Evolutionary conservation across 371 early-diverging fungal species (phyloP), one percentile per base, ranked within the genome.

Genomic region (Mucor indicus): DNA sequence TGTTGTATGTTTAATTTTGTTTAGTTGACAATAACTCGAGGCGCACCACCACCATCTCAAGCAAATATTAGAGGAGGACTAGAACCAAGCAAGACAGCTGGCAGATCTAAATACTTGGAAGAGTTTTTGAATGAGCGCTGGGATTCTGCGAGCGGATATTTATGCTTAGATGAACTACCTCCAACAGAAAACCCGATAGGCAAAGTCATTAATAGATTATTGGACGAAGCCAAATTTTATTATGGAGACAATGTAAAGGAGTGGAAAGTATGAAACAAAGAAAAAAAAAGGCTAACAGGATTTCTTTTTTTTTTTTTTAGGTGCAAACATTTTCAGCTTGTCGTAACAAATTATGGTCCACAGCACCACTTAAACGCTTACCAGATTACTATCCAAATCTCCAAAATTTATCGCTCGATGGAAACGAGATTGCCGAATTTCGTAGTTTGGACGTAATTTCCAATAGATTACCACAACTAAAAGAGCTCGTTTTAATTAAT

Each of bases 241-340:
- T 83, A 67, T 53, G 84, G 83, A 7, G 66, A 79, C 21, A n/a
- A 27, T 10, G 72, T 72, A 59, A 51, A 50, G 3, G 4, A 36
- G 30, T 5, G 3, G 24, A 19, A 15, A 13, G 21, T 19, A 32
- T 19, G 13, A 36, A 10, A 24, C 16, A 37, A 13, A 27, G 29
- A 27, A 11, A 27, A 11, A 27, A 11, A 27, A 11, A 27, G 29
- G 11, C 7, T 7, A 11, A 27, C 7, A 27, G 29, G 11, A 42
- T 15, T 16, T 16, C 7, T 44, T 11, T 37, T 19, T 45, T 15
- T 21, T 22, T n/a, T 22, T 17, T 40, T n/a, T 60, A 81, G 79
- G 40, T 84, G n/a, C 44, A 65, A n/a, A 77, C 81, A 0, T 55
- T 85, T 27, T 80, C 80, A 7, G 68, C 83, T 37, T 66, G 77